phyloP scores from a whole-genome alignment of 179 eudicot species.

The Carnegiea gigantea region DNA sequence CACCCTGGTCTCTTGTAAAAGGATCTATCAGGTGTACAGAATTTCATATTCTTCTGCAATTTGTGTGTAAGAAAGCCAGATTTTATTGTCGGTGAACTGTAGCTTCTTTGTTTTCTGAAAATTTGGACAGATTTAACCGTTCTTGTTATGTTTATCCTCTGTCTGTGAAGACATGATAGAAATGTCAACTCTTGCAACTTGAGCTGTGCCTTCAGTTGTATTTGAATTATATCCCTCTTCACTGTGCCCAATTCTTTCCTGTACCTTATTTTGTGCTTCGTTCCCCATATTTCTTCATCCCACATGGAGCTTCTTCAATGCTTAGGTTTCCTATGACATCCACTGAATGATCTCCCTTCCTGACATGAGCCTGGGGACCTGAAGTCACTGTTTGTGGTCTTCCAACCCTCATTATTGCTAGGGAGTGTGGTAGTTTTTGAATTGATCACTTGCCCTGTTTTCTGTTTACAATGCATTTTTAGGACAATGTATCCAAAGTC shows the following conservation, averaged over 20 bases:
- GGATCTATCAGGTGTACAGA: neutral
- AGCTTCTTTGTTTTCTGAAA: neutral
- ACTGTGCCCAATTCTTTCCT: neutral
- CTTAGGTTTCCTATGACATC: neutral
- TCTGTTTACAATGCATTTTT: neutral
- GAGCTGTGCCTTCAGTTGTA: neutral
- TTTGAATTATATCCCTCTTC: neutral
- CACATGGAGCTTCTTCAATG: neutral
- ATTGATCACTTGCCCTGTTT: neutral
- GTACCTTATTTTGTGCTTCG: neutral
- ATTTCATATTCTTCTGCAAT: neutral
- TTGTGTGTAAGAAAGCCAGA: neutral
- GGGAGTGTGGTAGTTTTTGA: too few species aligned
- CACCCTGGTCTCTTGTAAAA: neutral
- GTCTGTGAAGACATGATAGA: neutral
- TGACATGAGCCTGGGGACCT: too few species aligned
- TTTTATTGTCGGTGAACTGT: slow-evolving; percentile 1
- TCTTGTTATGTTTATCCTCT: neutral
- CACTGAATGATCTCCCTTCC: neutral
- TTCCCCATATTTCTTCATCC: neutral
- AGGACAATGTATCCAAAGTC: neutral
- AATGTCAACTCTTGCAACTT: slow-evolving; percentile 7
- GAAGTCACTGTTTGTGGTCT: neutral
- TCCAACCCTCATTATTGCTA: too few species aligned
- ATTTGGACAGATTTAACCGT: neutral